Evolutionary conservation across 371 early-diverging fungal genomes (phyloP).

Genomic region (Mucor racemosus): DNA sequence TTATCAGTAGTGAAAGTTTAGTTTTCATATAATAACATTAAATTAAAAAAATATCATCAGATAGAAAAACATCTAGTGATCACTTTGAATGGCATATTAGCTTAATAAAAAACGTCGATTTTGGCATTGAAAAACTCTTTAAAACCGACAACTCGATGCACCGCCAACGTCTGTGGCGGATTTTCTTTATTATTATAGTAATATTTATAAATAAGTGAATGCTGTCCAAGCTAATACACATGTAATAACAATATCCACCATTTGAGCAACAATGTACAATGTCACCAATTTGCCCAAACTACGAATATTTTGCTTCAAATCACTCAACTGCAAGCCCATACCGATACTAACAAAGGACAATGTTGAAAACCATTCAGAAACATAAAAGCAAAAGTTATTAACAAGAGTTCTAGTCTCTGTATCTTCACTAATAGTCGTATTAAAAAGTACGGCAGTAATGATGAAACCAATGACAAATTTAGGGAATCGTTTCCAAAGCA

Average conservation of each 20-base stretch:
- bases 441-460: conserved; percentile 62
- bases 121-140: no score
- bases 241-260: conserved; percentile 63
- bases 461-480: conserved; percentile 69
- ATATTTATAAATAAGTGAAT: conserved; percentile 34
- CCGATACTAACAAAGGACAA: conserved; percentile 69
- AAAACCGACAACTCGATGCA: no score
- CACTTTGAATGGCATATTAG: no score
- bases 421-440: conserved; percentile 50
- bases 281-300: conserved; percentile 57
- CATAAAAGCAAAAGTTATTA: conserved; percentile 61
- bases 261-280: conserved; percentile 60
- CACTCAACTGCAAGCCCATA: conserved; percentile 58
- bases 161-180: no score
- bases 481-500: conserved; percentile 66
- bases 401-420: conserved; percentile 41
- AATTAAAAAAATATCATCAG: no score
- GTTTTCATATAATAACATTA: no score
- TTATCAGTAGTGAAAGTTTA: no score
- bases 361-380: conserved; percentile 68
- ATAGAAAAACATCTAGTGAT: no score
- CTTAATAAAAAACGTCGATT: no score
- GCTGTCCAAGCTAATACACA: conserved; percentile 60
- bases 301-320: conserved; percentile 56
- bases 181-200: no score